Base-by-base conservation (phyloP, 2,329 filamentous ascomycete genomes). In the Cryphonectria nitschkei region DNA sequence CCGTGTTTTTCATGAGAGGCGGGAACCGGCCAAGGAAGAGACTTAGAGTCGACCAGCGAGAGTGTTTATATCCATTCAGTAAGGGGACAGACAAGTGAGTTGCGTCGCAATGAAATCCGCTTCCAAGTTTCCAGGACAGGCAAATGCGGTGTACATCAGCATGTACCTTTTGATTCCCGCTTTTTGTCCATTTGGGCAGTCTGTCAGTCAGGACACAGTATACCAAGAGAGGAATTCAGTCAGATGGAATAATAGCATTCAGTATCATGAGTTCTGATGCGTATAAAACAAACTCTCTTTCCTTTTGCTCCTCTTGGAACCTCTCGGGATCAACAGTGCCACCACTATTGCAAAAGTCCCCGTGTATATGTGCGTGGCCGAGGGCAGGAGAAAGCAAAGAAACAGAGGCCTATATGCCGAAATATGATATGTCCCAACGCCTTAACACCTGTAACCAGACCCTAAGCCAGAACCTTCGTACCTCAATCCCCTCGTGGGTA, bases 21-120 rank as follows among this genome's bases (percentile, higher is more conserved):
- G 37, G 37, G 19, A 37, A 4, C 13, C 19, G 22, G 8, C 11
- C 60, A n/a, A 50, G 54, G 52, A 56, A 11, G n/a, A 56, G 8
- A 11, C 29, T 14, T 50, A 5, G 22, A 58, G 26, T 58, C 29
- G 54, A 58, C 5, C 54, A 32, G 61, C 26, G 41, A 9, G 26
- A 41, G 16, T 32, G 56, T 37, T 26, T 63, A 69, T 69, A 65
- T 61, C 67, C 67, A 43, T 69, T 61, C 39, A 50, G n/a, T 11
- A 32, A 64, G 41, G 61, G 61, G 37, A 43, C 61, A 41, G 19
- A 32, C 61, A 29, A 26, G 7, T 41, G 61, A 26, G 41, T 39
- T 62, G 13, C 60, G 37, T 62, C 34, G 26, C 34, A 60, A 60
- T 29, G 26, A 62, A 8, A 39, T 13, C 9, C 4, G 6, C 16